A percentile compares a stretch with the other conserved stretches of the same genome.
Evolutionary conservation across 768 basidiomycete genomes (phyloP).

Genomic region (Psilocybe cubensis): DNA sequence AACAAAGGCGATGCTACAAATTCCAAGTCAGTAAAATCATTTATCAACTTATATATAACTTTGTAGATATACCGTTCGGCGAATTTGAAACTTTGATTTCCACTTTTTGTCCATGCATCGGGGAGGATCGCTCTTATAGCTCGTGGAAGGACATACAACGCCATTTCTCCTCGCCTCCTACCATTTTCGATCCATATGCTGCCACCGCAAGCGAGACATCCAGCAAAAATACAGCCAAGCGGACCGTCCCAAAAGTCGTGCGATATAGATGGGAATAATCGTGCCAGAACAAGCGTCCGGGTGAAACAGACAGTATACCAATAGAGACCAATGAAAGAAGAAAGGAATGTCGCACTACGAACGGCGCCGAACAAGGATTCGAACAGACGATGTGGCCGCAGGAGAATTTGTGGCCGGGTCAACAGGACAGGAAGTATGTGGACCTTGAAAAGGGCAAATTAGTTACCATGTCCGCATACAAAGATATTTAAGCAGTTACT

Average conservation of each 20-base stretch:
- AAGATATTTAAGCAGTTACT: conserved; percentile 25
- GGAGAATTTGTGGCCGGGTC: conserved; percentile 55
- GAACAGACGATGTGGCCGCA: conserved; percentile 45
- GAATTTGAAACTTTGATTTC: conserved; percentile 40
- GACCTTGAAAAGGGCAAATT: conserved; percentile 43
- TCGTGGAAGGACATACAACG: conserved; percentile 75
- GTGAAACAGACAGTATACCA: conserved; percentile 74
- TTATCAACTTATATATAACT: background rate
- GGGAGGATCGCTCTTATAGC: conserved; percentile 71
- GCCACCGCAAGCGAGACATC: conserved; percentile 70
- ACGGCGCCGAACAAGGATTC: conserved; percentile 51
- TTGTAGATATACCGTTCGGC: conserved; percentile 55
- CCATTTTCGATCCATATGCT: conserved; percentile 84
- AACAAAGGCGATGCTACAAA: conserved; percentile 56
- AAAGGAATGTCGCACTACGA: conserved; percentile 74
- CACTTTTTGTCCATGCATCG: conserved; percentile 50
- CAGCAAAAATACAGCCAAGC: conserved; percentile 65
- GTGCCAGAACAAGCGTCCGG: conserved; percentile 67
- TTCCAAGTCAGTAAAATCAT: conserved; percentile 1
- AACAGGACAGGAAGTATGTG: conserved; percentile 72
- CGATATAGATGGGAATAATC: conserved; percentile 65
- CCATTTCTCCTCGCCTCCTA: conserved; percentile 74
- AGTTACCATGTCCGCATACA: background rate
- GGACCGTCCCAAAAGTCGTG: conserved; percentile 85
- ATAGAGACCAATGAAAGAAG: conserved; percentile 70